Conservation (phyloP, 2,329 filamentous ascomycete genomes). For the Pseudonectria foliicola region DNA sequence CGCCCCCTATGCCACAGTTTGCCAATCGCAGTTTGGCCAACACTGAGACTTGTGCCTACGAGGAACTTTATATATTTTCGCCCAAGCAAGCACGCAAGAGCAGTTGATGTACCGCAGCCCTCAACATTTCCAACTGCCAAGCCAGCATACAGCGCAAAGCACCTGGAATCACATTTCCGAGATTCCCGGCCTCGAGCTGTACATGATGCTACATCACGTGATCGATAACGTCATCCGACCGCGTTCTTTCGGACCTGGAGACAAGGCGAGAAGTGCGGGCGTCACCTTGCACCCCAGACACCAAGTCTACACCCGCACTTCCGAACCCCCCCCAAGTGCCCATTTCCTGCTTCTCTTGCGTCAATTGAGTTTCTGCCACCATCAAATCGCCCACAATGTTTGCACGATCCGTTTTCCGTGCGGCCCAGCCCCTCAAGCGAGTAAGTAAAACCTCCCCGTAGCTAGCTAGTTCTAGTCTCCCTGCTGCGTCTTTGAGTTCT, state of each 20-base stretch:
- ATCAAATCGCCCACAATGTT: conserved; percentile 48
- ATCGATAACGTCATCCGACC: conserved; percentile 14
- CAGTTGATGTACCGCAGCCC: too few relatives aligned
- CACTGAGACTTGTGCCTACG: too few relatives aligned
- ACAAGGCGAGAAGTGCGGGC: conserved; percentile 2
- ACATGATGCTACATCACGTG: conserved; percentile 14
- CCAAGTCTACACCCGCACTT: conserved; percentile 9
- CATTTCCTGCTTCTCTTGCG: conserved; percentile 12
- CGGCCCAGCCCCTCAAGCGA: conserved; percentile 57
- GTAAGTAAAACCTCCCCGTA: too few relatives aligned
- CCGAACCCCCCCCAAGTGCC: conserved; percentile 8
- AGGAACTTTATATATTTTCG: too few relatives aligned
- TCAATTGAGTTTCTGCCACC: conserved; percentile 15
- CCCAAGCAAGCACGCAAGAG: too few relatives aligned
- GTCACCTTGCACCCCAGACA: conserved; percentile 5
- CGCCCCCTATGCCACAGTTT: too few relatives aligned
- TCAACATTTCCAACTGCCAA: too few relatives aligned
- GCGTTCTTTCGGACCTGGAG: conserved; percentile 2
- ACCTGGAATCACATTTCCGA: too few relatives aligned
- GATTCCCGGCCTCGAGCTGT: too few relatives aligned
- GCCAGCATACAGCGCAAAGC: too few relatives aligned
- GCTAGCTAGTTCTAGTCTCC: too few relatives aligned
- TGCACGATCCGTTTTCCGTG: conserved; percentile 56
- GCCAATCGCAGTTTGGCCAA: too few relatives aligned
- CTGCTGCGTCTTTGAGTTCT: neutral